Evolutionary conservation across 2,329 filamentous ascomycete species (phyloP), one percentile per base, ranked within the genome.

Genomic region (Teratosphaeriaceae sp.): DNA sequence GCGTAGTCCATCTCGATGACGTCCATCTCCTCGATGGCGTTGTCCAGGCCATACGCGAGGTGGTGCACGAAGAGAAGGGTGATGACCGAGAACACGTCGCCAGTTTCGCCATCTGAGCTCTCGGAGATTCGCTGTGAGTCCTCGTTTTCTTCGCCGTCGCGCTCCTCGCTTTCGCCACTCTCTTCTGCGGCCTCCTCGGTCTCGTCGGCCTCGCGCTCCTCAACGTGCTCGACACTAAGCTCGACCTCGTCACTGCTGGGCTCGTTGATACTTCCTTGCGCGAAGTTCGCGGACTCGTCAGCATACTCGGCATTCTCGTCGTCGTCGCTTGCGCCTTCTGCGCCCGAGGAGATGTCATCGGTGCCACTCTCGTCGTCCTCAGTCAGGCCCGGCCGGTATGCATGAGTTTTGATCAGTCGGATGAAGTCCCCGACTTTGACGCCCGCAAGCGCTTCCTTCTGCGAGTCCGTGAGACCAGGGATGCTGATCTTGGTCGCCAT

Each of bases 381-480:
- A 19, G 24, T n/a, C 27, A 30, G 27, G 5, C 27, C 12, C 5
- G 27, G 12, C 5, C 11, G 12, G 12, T 30, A 4, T 9, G n/a
- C 15, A 34, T 9, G 15, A 13, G 40, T 22, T 36, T 43, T 48
- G 16, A 47, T 13, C 9, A 56, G 38, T 18, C 48, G 44, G 27
- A 56, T 24, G 1, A 58, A 27, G 24, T 51, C 46, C 34, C 54
- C 55, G 20, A 50, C 38, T 9, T 46, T 29, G 27, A 54, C 44
- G 29, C 38, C 42, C 3, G 26, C 33, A 5, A 56, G 36, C 16
- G 37, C 40, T 8, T 36, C 36, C 22, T 41, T 42, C 33, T 52
- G 52, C 27, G 19, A 37, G 16, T 46, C 45, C 8, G 44, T 7
- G 15, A 34, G 31, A 6, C 31, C 31, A 19, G 23, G 8, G 12